phyloP scores from a whole-genome alignment of 2,329 filamentous ascomycete genomes.

The Aspergillus fijiensis region DNA sequence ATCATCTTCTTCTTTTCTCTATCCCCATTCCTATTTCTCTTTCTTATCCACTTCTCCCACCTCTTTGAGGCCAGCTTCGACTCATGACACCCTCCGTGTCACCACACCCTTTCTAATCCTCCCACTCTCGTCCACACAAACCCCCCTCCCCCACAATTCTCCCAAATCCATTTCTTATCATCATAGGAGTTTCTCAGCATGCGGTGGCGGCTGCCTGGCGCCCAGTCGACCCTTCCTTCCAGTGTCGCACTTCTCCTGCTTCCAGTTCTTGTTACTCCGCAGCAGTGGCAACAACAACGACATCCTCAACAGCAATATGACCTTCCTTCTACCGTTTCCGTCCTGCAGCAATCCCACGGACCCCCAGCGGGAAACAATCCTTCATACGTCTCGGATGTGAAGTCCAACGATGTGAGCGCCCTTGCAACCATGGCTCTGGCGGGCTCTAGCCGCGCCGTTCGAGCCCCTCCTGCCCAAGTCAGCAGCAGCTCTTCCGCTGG shows the following conservation, averaged over 20 bases:
- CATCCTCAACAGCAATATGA: conserved; percentile 29
- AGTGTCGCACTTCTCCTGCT: conserved; percentile 60
- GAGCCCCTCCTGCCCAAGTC: conserved; percentile 82
- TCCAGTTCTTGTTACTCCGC: conserved; percentile 63
- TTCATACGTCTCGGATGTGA: conserved; percentile 33
- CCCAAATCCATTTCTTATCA: conserved; percentile 12
- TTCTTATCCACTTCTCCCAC: background rate
- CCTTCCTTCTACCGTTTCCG: conserved; percentile 29
- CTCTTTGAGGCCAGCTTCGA: conserved; percentile 8
- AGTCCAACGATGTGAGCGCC: conserved; percentile 78
- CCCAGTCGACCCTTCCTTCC: conserved; percentile 54
- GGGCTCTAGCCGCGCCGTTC: conserved; percentile 69
- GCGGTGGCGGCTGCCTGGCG: conserved; percentile 65
- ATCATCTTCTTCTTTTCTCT: background rate
- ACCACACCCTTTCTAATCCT: conserved; percentile 4
- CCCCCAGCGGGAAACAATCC: conserved; percentile 21
- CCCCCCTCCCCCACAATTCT: background rate
- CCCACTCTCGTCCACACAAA: background rate
- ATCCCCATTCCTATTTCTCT: background rate
- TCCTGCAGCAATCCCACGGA: conserved; percentile 26
- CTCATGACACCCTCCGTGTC: conserved; percentile 12
- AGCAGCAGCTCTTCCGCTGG: conserved; percentile 63
- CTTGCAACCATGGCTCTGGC: conserved; percentile 97
- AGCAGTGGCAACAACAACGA: conserved; percentile 53
- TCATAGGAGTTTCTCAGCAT: conserved; percentile 50